A percentile compares a stretch with the other conserved stretches of the same genome.
Conservation (phyloP, 495 filamentous ascomycete species). For the Penicillium pancosmium region DNA sequence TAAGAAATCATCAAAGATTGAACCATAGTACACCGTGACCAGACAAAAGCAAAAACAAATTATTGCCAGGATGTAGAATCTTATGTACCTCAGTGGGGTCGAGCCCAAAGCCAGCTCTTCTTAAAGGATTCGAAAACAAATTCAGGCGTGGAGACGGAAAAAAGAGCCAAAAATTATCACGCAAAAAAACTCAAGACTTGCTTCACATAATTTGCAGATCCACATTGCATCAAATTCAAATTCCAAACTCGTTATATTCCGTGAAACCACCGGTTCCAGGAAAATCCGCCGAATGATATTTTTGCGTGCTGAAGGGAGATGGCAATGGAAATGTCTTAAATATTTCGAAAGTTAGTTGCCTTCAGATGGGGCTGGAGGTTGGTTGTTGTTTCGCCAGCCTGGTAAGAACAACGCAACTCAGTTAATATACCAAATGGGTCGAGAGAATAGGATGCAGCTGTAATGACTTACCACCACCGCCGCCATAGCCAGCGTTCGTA, state of each 20-base stretch:
- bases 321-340: constrained; percentile 18
- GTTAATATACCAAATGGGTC: not conserved
- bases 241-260: constrained; percentile 13
- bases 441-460: not conserved
- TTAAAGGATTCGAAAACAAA: constrained; percentile 4
- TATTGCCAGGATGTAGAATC: constrained; percentile 6
- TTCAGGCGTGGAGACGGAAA: not conserved
- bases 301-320: constrained; percentile 13
- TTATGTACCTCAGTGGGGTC: not conserved
- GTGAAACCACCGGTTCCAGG: constrained; percentile 17
- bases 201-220: constrained; percentile 6
- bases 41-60: constrained; percentile 15
- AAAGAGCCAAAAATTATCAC: not conserved
- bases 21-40: not conserved
- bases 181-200: constrained; percentile 11
- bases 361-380: constrained; percentile 26
- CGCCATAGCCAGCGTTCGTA: constrained; percentile 36
- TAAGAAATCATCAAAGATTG: constrained; percentile 1
- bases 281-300: constrained; percentile 15
- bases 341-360: constrained; percentile 20
- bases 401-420: not conserved
- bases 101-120: constrained; percentile 4
- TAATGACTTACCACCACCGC: constrained; percentile 37
- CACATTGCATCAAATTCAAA: constrained; percentile 17
- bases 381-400: constrained; percentile 41